These are phyloP conservation scores for Thermoascus crustaceus DNA, from an alignment of 2,329 filamentous ascomycete genomes.

Conservation along the genomic window DNA sequence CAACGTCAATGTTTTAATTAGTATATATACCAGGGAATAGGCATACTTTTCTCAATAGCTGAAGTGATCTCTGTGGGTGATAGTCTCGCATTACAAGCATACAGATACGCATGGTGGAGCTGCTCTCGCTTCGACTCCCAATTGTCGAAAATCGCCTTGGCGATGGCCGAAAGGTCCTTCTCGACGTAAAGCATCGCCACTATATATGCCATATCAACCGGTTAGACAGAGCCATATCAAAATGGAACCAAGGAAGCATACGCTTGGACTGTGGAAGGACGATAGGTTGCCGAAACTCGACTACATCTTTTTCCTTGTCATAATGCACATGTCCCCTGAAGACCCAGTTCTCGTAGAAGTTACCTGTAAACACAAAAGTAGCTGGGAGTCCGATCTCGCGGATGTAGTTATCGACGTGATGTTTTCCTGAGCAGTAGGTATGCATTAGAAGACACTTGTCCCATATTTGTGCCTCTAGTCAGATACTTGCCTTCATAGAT, in stretches of 20 bases:
- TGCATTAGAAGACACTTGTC: not conserved
- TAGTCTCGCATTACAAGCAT: not conserved
- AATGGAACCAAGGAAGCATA: slow-evolving; percentile 2
- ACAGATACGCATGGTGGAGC: slow-evolving; percentile 5
- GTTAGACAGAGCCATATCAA: too few relatives aligned
- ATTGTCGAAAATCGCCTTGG: slow-evolving; percentile 13
- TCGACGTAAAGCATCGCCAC: slow-evolving; percentile 13
- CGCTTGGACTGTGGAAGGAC: slow-evolving; percentile 8
- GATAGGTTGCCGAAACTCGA: slow-evolving; percentile 11
- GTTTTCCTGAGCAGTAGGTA: slow-evolving; percentile 6
- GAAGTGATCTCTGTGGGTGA: not conserved
- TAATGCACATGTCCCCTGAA: slow-evolving; percentile 8
- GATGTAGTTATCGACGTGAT: slow-evolving; percentile 14
- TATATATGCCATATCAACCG: too few relatives aligned
- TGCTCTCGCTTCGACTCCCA: slow-evolving; percentile 13
- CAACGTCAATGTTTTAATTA: too few relatives aligned
- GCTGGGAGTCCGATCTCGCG: slow-evolving; percentile 11
- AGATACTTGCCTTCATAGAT: slow-evolving; percentile 7
- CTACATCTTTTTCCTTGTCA: slow-evolving; percentile 1
- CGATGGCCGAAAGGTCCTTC: slow-evolving; percentile 10
- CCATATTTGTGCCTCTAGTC: not conserved
- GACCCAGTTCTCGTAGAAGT: slow-evolving; percentile 13
- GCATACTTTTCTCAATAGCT: not conserved
- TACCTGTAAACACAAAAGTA: slow-evolving; percentile 13
- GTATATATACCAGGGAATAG: not conserved